phyloP scores from a whole-genome alignment of 1,284 basidiomycete species.

The Tilletia indica region DNA sequence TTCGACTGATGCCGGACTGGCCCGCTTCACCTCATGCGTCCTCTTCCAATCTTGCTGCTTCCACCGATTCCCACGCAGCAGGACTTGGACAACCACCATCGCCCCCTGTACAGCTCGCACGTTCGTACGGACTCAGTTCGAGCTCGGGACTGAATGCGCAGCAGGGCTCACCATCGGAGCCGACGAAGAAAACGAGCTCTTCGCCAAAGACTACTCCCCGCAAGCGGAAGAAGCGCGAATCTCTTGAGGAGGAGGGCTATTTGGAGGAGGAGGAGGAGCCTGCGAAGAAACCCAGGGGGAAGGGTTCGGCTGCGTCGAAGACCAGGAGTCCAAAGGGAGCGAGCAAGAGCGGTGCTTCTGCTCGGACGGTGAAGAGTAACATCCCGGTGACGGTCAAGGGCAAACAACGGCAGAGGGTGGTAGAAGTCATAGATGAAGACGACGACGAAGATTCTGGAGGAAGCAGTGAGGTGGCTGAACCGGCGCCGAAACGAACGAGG shows the following conservation, averaged over 20 bases:
- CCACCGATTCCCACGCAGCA: no score
- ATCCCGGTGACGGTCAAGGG: not conserved
- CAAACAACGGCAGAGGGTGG: not conserved
- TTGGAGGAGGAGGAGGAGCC: not conserved
- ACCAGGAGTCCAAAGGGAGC: not conserved
- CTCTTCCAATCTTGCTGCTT: no score
- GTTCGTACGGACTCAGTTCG: not conserved
- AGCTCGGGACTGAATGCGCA: not conserved
- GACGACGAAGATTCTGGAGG: not conserved
- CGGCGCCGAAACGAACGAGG: not conserved
- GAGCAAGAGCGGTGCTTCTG: not conserved
- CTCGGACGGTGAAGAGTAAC: not conserved
- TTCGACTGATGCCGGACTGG: slow-evolving; percentile 15
- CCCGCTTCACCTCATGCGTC: not conserved
- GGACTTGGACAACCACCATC: not conserved
- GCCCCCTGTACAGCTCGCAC: not conserved
- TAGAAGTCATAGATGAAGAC: not conserved
- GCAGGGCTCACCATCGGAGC: no score
- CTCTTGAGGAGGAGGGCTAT: no score
- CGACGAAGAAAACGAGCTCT: no score
- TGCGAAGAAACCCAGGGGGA: not conserved
- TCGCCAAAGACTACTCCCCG: not conserved
- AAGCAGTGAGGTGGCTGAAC: no score
- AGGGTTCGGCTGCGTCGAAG: not conserved
- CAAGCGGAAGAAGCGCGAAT: not conserved